These are phyloP conservation scores for Hypoxylon perforatum DNA, from an alignment of 495 filamentous ascomycete species.

Conservation along the genomic window DNA sequence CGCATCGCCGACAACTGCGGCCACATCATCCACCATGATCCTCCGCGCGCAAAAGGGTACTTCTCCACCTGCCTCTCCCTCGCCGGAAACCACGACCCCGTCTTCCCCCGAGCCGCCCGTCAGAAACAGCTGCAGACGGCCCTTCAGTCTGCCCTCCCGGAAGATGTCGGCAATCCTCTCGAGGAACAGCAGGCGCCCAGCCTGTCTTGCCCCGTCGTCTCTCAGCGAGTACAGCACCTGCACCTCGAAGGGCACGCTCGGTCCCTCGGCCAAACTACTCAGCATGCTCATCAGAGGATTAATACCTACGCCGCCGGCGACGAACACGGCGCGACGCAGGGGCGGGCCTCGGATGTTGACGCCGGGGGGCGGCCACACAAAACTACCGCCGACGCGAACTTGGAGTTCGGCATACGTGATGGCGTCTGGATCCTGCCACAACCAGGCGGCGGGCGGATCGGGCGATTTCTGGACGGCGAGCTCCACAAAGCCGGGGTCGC, in stretches of 20 bases:
- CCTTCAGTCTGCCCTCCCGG: slow-evolving; percentile 37
- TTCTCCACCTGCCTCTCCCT: slow-evolving; percentile 41
- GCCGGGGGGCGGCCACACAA: slow-evolving; percentile 75
- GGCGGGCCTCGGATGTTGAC: slow-evolving; percentile 53
- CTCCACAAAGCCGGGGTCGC: slow-evolving; percentile 66
- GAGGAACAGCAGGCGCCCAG: slow-evolving; percentile 55
- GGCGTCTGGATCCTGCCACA: slow-evolving; percentile 67
- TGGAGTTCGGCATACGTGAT: slow-evolving; percentile 68
- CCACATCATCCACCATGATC: slow-evolving; percentile 63
- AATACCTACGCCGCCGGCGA: slow-evolving; percentile 87
- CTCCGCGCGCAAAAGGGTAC: slow-evolving; percentile 58
- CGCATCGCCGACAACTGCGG: slow-evolving; percentile 56
- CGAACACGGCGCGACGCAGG: slow-evolving; percentile 71
- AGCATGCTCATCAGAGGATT: slow-evolving; percentile 71
- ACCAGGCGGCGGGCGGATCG: slow-evolving; percentile 75
- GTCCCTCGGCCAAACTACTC: slow-evolving; percentile 44
- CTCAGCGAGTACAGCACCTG: slow-evolving; percentile 55
- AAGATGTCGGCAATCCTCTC: slow-evolving; percentile 54
- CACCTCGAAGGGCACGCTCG: slow-evolving; percentile 37
- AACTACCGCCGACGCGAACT: slow-evolving; percentile 82
- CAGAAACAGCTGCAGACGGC: slow-evolving; percentile 49
- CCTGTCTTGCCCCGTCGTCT: slow-evolving; percentile 39
- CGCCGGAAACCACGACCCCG: slow-evolving; percentile 33
- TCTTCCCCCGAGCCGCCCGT: slow-evolving; percentile 34
- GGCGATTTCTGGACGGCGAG: slow-evolving; percentile 77